These are phyloP conservation scores for Guadua angustifolia DNA, from an alignment of 176 grass and related monocot genomes.

Conservation along the genomic window DNA sequence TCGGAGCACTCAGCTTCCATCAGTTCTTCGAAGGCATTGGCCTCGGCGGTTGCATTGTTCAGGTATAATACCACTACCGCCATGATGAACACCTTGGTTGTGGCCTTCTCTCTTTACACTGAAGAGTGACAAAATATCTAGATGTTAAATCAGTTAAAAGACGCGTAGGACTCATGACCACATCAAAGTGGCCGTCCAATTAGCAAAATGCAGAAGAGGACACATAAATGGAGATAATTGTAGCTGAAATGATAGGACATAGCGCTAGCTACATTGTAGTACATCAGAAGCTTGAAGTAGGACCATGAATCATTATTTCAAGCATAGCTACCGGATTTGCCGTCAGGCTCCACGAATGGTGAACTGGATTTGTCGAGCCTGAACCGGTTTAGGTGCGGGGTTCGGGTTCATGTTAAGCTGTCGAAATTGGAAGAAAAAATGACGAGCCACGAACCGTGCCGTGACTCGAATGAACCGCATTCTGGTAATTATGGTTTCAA, in stretches of 20 bases:
- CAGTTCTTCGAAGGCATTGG: slow-evolving; percentile 94
- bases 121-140: slow-evolving; percentile 12
- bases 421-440: no score
- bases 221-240: slow-evolving; percentile 37
- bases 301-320: slow-evolving; percentile 42
- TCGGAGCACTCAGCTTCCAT: slow-evolving; percentile 86
- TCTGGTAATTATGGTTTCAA: no score
- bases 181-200: slow-evolving; percentile 12
- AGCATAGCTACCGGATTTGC: background rate
- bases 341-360: no score
- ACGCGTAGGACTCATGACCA: slow-evolving; percentile 7
- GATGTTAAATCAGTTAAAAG: slow-evolving; percentile 29
- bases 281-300: slow-evolving; percentile 21
- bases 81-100: background rate
- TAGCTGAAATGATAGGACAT: background rate
- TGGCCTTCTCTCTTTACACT: background rate
- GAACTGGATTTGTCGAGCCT: no score
- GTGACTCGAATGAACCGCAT: no score
- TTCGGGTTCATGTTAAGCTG: no score
- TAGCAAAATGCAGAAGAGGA: background rate
- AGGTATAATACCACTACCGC: slow-evolving; percentile 48
- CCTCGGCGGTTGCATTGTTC: slow-evolving; percentile 84
- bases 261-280: slow-evolving; percentile 23
- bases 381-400: no score
- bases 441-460: no score